Evolutionary conservation across 2,329 filamentous ascomycete genomes (phyloP), one percentile per base, ranked within the genome.

Genomic region (Colletotrichum eleusines): DNA sequence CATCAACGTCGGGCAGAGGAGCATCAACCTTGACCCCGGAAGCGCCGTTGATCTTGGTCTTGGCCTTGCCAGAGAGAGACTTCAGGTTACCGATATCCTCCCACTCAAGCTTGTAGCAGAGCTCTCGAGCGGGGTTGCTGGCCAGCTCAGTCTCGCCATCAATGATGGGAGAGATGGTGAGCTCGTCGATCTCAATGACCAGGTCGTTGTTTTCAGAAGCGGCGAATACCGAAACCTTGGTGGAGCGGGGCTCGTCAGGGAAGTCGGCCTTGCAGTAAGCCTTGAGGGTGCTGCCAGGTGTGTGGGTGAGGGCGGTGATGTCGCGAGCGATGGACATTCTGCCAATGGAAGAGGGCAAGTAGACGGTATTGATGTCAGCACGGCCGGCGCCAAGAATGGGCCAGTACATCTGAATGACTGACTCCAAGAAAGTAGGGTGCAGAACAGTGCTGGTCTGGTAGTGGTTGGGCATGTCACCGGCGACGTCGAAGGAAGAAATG

Each of bases 281-380:
- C 35, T 64, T 66, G 18, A 77, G 73, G 59, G 77, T 77, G 65
- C 76, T 80, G 38, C 80, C 80, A 2, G 74, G 73, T 54, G 78
- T 75, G 71, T 79, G 79, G 48, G 79, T 76, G 58, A 80, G 75
- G 28, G 74, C 73, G 57, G 80, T 76, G 46, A 80, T 76, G 14
- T 79, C 76, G 50, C 75, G 64, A 1, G 73, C 72, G 53, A 80
- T 74, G 5, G 67, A 75, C 46, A 79, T 63, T 40, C 75, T 73
- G 57, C 76, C 78, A 46, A 80, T 74, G 23, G 78, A 75, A 3
- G 79, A 79, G 0, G 79, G 78, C 71, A 80, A 77, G 73, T 80
- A 80, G 33, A 80, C 74, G 0, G 77, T 79, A 26, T 80, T 75
- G 16, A 79, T 65, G 5, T 74, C 70, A 69, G 75, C 75, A 9